phyloP scores from a whole-genome alignment of 176 grass and related monocot species.

The Rhipidocladum racemiflorum region DNA sequence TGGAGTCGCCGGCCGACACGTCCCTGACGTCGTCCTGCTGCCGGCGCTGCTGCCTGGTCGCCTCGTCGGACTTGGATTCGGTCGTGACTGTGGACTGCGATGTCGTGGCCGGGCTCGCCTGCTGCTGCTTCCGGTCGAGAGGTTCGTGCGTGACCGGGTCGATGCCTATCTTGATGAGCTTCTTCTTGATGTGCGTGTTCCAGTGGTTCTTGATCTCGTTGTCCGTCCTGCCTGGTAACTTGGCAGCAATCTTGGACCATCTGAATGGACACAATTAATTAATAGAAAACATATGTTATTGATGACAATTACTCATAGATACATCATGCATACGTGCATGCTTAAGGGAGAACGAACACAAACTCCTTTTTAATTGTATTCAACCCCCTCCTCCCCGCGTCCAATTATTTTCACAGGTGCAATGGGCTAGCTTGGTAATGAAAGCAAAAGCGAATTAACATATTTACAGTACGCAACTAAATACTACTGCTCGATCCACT shows the following conservation, averaged over 20 bases:
- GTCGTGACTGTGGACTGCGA: conserved; percentile 41
- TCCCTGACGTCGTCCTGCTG: conserved; percentile 8
- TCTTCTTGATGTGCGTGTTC: conserved; percentile 99
- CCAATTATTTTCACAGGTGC: conserved; percentile 2
- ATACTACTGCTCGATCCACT: no score
- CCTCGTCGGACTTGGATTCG: conserved; percentile 47
- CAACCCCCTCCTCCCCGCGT: background rate
- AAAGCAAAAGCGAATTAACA: background rate
- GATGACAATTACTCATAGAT: background rate
- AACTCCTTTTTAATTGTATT: background rate
- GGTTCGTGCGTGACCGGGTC: conserved; percentile 74
- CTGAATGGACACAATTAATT: conserved; percentile 31
- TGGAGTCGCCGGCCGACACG: conserved; percentile 16
- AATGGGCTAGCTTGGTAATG: background rate
- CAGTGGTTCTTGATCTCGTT: conserved; percentile 99
- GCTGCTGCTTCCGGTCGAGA: conserved; percentile 18
- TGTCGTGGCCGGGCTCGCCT: conserved; percentile 31
- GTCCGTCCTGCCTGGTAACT: conserved; percentile 81
- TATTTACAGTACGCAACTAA: background rate
- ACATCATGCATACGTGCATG: conserved; percentile 6
- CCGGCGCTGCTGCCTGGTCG: background rate
- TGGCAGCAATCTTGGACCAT: conserved; percentile 92
- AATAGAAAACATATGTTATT: background rate
- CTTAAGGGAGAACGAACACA: background rate
- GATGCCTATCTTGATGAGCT: conserved; percentile 90